Conservation (phyloP, 2,329 filamentous ascomycete species). For the Diaporthe citriasiana region DNA sequence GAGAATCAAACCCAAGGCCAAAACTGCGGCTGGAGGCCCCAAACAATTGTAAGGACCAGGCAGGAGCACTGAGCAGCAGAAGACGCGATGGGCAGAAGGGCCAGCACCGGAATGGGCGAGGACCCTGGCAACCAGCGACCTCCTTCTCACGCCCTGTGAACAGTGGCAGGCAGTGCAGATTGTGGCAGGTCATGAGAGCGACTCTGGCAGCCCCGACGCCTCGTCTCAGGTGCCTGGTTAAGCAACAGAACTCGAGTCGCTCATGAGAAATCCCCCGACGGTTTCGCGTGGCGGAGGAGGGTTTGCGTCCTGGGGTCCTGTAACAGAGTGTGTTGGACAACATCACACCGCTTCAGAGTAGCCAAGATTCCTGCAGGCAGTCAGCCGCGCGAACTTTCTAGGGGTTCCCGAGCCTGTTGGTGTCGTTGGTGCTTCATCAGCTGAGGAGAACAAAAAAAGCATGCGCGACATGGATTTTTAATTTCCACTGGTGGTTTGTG, state of each 20-base stretch:
- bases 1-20: neutral
- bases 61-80: neutral
- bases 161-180: neutral
- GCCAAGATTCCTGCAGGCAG: conserved; percentile 19
- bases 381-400: neutral
- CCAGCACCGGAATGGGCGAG: neutral
- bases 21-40: neutral
- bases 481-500: conserved; percentile 5
- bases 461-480: conserved; percentile 19
- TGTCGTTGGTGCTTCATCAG: conserved; percentile 14
- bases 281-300: neutral
- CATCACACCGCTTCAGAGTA: conserved; percentile 12
- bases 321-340: neutral
- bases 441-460: conserved; percentile 15
- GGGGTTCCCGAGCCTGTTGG: conserved; percentile 14
- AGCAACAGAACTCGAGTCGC: conserved; percentile 7
- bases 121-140: neutral
- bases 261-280: neutral
- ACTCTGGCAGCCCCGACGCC: neutral
- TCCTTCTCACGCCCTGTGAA: neutral
- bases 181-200: conserved; percentile 4
- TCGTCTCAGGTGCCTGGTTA: conserved; percentile 3
- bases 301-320: neutral
- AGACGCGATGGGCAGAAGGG: neutral
- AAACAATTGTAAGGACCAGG: neutral